Evolutionary conservation across 352 stramenopile genomes (phyloP), one percentile per base, ranked within the genome.

Genomic region (Pythium rishiriense): DNA sequence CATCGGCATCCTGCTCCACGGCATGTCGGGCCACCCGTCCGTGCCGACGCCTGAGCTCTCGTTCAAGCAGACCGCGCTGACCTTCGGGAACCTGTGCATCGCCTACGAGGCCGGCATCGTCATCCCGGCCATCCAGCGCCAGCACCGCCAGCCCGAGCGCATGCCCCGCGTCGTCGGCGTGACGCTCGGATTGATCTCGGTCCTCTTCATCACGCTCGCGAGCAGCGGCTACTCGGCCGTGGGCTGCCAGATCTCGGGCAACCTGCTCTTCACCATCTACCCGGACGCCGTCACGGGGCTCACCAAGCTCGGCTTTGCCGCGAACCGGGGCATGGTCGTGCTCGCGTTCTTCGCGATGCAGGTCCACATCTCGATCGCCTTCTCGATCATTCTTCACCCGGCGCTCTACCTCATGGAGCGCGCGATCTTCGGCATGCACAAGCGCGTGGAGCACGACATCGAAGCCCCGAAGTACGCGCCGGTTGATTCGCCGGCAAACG

Each of bases 321-420:
- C 68, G 22, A 47, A 75, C 64, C 48, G 15, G 4, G 67, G 70
- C 29, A 58, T 62, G 31, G 66, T 80, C 11, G 46, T 75, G 6
- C 69, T 83, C 15, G 69, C 75, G 4, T 78, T 74, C 43, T 48
- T 85, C 3, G 75, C 73, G 66, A 85, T 85, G 78, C 70, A 76
- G 31, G 52, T 76, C 25, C 69, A 76, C 53, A 70, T 76, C 31
- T 11, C 31, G 31, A 35, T 35, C 31, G 31, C 31, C 5, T 35
- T 35, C 31, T 35, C 31, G 31, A 11, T 64, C 65, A 12, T 85
- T 24, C 45, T 81, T 25, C 74, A 77, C 56, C 76, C 76, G 14
- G 66, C 70, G 15, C 81, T 85, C 55, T 85, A 79, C 68, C 53
- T 74, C 19, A 33, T 58, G 4, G 70, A 76, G 46, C 66, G 70